These are phyloP conservation scores for Stenogyne calaminthoides DNA, from an alignment of 305 asterid species.

Conservation along the genomic window DNA sequence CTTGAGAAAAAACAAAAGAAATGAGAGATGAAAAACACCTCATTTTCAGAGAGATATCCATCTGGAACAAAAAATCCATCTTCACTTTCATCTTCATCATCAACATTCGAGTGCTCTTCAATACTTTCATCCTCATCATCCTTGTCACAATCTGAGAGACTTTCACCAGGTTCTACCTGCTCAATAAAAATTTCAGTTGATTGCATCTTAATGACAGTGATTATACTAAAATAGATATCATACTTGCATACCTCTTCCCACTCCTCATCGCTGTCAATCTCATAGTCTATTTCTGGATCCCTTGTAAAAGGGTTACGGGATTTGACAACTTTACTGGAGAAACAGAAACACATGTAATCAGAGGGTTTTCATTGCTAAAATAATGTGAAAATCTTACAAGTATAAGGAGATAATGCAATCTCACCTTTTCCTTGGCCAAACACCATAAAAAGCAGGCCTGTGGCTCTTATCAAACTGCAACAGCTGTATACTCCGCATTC, in stretches of 20 bases:
- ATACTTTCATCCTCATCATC: conserved; percentile 67
- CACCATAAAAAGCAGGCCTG: conserved; percentile 85
- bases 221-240: conserved; percentile 1
- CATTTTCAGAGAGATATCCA: conserved; percentile 93
- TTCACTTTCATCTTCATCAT: conserved; percentile 81
- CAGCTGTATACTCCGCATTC: conserved; percentile 44
- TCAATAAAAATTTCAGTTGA: conserved; percentile 31
- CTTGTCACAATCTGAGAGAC: conserved; percentile 83
- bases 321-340: conserved; percentile 60
- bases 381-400: background rate
- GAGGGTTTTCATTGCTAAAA: background rate
- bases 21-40: conserved; percentile 43
- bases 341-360: conserved; percentile 17
- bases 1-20: background rate
- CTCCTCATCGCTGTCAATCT: conserved; percentile 86
- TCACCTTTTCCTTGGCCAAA: conserved; percentile 72
- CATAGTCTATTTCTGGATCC: conserved; percentile 79
- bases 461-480: conserved; percentile 82
- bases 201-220: conserved; percentile 15
- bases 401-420: background rate
- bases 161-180: conserved; percentile 96
- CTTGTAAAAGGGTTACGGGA: conserved; percentile 54
- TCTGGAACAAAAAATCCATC: conserved; percentile 93
- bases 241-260: conserved; percentile 88
- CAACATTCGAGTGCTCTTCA: conserved; percentile 60